A percentile compares a stretch with the other conserved stretches of the same genome.
These are phyloP conservation scores for Ophiosphaerella narmari DNA, from an alignment of 2,329 filamentous ascomycete genomes.

Conservation along the genomic window DNA sequence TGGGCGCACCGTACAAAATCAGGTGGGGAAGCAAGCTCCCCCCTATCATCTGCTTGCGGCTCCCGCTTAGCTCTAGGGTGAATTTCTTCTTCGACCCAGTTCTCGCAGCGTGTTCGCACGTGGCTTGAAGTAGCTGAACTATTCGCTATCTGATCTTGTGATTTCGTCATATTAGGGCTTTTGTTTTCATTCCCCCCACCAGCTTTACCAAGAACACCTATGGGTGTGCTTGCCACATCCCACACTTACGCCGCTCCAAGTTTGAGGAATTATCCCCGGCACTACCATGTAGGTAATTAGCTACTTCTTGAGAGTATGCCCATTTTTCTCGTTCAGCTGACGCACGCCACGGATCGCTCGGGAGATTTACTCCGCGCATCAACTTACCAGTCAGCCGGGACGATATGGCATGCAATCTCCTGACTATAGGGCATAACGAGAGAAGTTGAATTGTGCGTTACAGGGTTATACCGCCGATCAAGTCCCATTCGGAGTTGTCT, in stretches of 20 bases:
- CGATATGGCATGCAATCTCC: not conserved
- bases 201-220: not conserved
- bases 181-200: not conserved
- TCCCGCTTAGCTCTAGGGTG: too few species aligned
- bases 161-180: not conserved
- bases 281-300: not conserved
- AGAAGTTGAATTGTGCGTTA: not conserved
- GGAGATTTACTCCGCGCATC: constrained; percentile 12
- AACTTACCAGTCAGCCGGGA: constrained; percentile 12
- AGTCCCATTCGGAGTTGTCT: not conserved
- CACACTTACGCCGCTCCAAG: constrained; percentile 1
- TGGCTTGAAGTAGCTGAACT: too few species aligned
- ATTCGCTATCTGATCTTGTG: too few species aligned
- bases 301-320: constrained; percentile 3
- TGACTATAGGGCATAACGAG: not conserved
- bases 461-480: not conserved
- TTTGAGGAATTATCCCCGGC: not conserved
- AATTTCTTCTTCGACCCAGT: too few species aligned
- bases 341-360: constrained; percentile 13
- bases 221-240: not conserved
- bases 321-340: constrained; percentile 8
- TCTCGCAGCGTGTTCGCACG: too few species aligned
- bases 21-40: not conserved
- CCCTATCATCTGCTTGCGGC: too few species aligned
- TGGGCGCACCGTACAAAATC: not conserved